These are phyloP conservation scores for Candida maltosa DNA, from an alignment of 805 yeast genomes.

Conservation along the genomic window DNA sequence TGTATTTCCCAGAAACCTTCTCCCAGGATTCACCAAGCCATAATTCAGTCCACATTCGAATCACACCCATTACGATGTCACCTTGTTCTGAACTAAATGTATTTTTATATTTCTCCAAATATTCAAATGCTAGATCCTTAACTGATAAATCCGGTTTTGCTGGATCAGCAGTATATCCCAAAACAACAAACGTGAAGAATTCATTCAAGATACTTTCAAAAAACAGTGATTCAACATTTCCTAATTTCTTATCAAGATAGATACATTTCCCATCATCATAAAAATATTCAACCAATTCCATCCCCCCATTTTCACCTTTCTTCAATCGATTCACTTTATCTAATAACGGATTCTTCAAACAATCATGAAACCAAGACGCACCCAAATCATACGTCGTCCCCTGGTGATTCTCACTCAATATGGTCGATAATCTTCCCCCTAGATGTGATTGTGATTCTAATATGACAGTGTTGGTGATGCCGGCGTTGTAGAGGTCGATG, in stretches of 20 bases:
- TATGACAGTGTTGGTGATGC: slow-evolving; percentile 38
- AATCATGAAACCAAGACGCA: slow-evolving; percentile 90
- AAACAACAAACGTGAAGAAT: slow-evolving; percentile 54
- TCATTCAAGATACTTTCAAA: no score
- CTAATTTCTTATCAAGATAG: slow-evolving; percentile 20
- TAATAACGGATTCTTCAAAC: slow-evolving; percentile 63
- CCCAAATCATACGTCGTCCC: slow-evolving; percentile 66
- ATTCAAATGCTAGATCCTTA: slow-evolving; percentile 45
- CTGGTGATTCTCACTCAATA: slow-evolving; percentile 29
- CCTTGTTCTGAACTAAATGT: slow-evolving; percentile 52
- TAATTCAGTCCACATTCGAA: slow-evolving; percentile 56
- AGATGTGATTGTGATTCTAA: slow-evolving; percentile 63
- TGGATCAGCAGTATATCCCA: slow-evolving; percentile 49
- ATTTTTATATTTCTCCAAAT: slow-evolving; percentile 41
- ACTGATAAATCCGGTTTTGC: slow-evolving; percentile 52
- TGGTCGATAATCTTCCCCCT: slow-evolving; percentile 65
- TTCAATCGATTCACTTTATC: no score
- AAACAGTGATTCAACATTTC: no score
- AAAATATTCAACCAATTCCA: slow-evolving; percentile 32
- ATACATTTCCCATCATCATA: slow-evolving; percentile 51
- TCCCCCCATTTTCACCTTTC: no score
- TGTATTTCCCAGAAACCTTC: slow-evolving; percentile 62
- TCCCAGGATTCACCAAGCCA: slow-evolving; percentile 81
- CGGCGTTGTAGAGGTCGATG: slow-evolving; percentile 18
- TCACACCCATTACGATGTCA: slow-evolving; percentile 46